Evolutionary conservation across 345 rosid genomes (phyloP).

Genomic region (Lepidium sativum): DNA sequence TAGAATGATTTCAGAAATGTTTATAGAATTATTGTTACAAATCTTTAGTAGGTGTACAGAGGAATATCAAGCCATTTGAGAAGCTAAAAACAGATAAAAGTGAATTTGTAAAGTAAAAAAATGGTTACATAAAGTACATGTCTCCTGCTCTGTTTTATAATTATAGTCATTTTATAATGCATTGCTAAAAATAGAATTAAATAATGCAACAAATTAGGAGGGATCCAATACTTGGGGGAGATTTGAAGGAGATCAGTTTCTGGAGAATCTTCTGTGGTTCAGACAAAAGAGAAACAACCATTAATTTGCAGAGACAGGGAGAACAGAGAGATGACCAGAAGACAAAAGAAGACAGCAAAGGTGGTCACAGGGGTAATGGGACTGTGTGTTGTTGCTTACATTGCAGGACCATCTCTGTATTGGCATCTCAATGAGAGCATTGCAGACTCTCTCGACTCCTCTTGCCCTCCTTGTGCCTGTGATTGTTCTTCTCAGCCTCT

Average conservation of each 20-base stretch:
- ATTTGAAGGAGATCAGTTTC: constrained; percentile 12
- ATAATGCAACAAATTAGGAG: background rate
- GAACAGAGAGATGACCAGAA: constrained; percentile 28
- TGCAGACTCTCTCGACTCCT: constrained; percentile 22
- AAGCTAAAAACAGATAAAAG: too few relatives aligned
- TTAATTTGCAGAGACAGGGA: constrained; percentile 11
- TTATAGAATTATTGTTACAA: too few relatives aligned
- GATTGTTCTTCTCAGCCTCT: constrained; percentile 58
- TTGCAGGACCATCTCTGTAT: constrained; percentile 46
- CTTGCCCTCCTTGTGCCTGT: constrained; percentile 48
- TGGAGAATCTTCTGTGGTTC: constrained; percentile 14
- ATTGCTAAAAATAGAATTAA: constrained; percentile 21
- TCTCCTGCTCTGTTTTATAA: too few relatives aligned
- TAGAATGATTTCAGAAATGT: too few relatives aligned
- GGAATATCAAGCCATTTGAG: too few relatives aligned
- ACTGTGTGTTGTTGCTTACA: constrained; percentile 36
- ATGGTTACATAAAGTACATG: too few relatives aligned
- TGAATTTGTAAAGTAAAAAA: too few relatives aligned
- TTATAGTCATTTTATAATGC: too few relatives aligned
- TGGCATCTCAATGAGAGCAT: constrained; percentile 44
- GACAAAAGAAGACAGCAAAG: constrained; percentile 37
- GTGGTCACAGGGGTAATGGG: constrained; percentile 34
- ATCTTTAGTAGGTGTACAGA: too few relatives aligned
- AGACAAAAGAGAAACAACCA: constrained; percentile 6
- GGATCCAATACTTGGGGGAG: constrained; percentile 23